Evolutionary conservation across 2,329 filamentous ascomycete species (phyloP), one percentile per base, ranked within the genome.

Genomic region (Pseudogymnoascus sp.): DNA sequence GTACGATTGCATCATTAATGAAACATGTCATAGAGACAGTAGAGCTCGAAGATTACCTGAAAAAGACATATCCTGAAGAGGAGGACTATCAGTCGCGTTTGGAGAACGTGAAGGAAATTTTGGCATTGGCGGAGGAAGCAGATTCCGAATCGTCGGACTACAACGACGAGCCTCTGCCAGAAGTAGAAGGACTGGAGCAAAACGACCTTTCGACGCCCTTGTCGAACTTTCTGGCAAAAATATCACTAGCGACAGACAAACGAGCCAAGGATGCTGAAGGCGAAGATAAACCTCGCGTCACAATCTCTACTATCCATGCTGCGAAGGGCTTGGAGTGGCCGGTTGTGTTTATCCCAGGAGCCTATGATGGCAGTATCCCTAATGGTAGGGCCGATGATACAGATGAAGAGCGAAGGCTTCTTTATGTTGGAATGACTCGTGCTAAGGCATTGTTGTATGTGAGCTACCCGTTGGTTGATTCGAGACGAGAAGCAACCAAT

Each of bases 241-340:
- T 97, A 9, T 86, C 91, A 0, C 77, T 99, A n/a, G 89, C 90
- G 2, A 87, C 90, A 0, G 90, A 95, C 65, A 82, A 87, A 0
- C 86, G 90, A 67, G 84, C 83, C 15, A 82, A 85, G 24, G 80
- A 84, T 8, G 79, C 82, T 2, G 79, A 81, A 2, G 78, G 79
- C 21, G 80, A 83, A 60, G 78, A 78, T 29, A 82, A 79, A 29
- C 78, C 83, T 1, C 80, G 89, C 67, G 84, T 97, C 17, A 97
- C 92, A 0, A 90, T 99, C 24, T 97, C 92, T 5, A 99, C 93
- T 0, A 97, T 99, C 9, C 93, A 99, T 71, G 92, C 92, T 0
- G 91, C 93, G 2, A 99, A 99, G 74, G 93, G 93, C 2, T 79
- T 99, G 0, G 93, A 99, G 73, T 99, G 94, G 94, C 93, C 93